phyloP scores from a whole-genome alignment of 306 rosid species.

The Phaseolus lunatus region DNA sequence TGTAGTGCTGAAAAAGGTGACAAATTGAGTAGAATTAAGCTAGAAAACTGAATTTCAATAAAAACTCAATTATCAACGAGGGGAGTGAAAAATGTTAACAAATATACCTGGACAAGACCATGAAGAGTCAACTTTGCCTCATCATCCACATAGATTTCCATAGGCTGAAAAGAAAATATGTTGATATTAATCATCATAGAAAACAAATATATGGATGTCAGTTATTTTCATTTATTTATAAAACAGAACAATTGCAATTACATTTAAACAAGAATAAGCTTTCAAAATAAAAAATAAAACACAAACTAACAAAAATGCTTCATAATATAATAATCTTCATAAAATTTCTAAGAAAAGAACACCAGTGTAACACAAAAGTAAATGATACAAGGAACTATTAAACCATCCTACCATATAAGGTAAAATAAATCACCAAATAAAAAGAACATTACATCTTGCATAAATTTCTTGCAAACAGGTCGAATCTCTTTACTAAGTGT shows the following conservation, averaged over 20 bases:
- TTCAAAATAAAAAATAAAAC: not conserved
- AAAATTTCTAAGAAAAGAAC: not conserved
- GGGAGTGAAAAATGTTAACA: not conserved
- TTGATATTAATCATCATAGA: not conserved
- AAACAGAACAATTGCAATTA: slow-evolving; percentile 8
- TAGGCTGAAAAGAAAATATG: slow-evolving; percentile 60
- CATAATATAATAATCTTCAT: not conserved
- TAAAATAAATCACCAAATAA: slow-evolving; percentile 21
- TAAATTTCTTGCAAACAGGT: slow-evolving; percentile 86
- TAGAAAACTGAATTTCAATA: not conserved
- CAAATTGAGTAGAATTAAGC: slow-evolving; percentile 20
- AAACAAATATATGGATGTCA: not conserved
- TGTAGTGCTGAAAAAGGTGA: slow-evolving; percentile 63
- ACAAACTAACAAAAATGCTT: slow-evolving; percentile 7
- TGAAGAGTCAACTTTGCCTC: slow-evolving; percentile 86
- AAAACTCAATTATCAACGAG: not conserved
- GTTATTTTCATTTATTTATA: not conserved
- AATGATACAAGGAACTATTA: not conserved
- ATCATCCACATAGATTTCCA: slow-evolving; percentile 84
- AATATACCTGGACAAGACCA: slow-evolving; percentile 74
- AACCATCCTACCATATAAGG: not conserved
- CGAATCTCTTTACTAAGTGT: slow-evolving; percentile 82
- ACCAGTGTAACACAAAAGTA: not conserved
- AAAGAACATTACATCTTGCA: slow-evolving; percentile 77
- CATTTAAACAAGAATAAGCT: slow-evolving; percentile 4